phyloP scores from a whole-genome alignment of 1,284 basidiomycete species.

The Prillingera fragicola region DNA sequence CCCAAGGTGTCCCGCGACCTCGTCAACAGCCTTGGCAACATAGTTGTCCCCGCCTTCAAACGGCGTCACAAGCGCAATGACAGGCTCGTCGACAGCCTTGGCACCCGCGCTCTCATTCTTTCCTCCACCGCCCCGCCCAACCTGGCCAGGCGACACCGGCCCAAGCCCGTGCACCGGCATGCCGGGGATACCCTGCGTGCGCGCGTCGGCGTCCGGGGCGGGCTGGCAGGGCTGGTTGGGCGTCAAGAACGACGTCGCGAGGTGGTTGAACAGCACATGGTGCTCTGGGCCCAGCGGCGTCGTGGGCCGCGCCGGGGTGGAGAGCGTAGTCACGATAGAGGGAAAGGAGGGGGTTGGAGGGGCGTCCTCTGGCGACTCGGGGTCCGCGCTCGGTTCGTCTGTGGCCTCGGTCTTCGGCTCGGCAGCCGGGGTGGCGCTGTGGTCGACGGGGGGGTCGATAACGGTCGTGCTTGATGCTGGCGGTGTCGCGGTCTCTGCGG shows the following conservation, averaged over 20 bases:
- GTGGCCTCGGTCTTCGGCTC: no score
- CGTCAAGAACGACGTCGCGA: constrained; percentile 16
- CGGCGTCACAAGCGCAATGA: constrained; percentile 72
- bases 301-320: constrained; percentile 3
- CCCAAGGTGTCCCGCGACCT: constrained; percentile 63
- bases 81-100: constrained; percentile 55
- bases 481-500: not conserved
- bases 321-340: constrained; percentile 14
- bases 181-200: no score
- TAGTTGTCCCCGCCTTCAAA: constrained; percentile 77
- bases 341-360: constrained; percentile 6
- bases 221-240: constrained; percentile 13
- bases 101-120: not conserved
- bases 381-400: no score
- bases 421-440: no score
- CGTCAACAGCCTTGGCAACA: constrained; percentile 67
- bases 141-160: no score
- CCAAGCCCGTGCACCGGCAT: no score
- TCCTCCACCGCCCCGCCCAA: no score
- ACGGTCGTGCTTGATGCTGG: not conserved
- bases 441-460: not conserved
- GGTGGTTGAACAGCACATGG: constrained; percentile 18
- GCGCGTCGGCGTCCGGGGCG: no score
- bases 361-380: not conserved
- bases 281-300: constrained; percentile 9